Evolutionary conservation across 1,139 yeast species (phyloP).

Genomic region (Pichia sp.): DNA sequence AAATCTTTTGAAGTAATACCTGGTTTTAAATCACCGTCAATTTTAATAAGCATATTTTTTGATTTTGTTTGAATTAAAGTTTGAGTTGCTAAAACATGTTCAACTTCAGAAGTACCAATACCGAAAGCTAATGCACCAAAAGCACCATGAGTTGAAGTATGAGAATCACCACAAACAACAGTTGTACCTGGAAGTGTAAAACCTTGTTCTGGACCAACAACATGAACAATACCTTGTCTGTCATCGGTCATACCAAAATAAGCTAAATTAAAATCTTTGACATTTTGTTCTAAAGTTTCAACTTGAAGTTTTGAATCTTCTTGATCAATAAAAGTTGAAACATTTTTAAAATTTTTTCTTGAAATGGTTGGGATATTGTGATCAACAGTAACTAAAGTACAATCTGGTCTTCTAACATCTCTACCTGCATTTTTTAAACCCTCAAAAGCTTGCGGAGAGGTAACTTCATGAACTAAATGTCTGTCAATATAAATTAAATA

Average conservation of each 20-base stretch:
- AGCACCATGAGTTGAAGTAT: constrained; percentile 98
- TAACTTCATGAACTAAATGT: constrained; percentile 95
- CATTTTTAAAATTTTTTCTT: constrained; percentile 65
- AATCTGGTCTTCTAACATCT: constrained; percentile 83
- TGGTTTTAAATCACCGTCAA: constrained; percentile 73
- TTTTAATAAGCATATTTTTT: constrained; percentile 86
- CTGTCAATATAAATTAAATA: constrained; percentile 86
- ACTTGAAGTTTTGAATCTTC: constrained; percentile 91
- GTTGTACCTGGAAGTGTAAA: constrained; percentile 98
- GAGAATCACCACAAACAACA: constrained; percentile 98
- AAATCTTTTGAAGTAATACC: constrained; percentile 96
- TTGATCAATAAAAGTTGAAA: constrained; percentile 80
- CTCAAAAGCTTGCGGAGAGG: constrained; percentile 98
- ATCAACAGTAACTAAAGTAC: constrained; percentile 95
- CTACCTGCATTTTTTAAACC: constrained; percentile 86
- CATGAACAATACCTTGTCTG: constrained; percentile 97
- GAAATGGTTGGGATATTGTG: constrained; percentile 95
- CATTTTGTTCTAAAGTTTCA: constrained; percentile 86
- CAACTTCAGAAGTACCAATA: constrained; percentile 98
- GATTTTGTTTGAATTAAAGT: constrained; percentile 91
- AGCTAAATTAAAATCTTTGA: constrained; percentile 79
- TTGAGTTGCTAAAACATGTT: constrained; percentile 96
- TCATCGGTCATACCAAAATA: constrained; percentile 91
- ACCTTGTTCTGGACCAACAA: constrained; percentile 98
- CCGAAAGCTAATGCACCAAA: constrained; percentile 98